Percentiles rank a stretch among this genome's conserved stretches.
Conservation (phyloP, 371 early-diverging fungal species). For the Capniomyces stellatus region DNA sequence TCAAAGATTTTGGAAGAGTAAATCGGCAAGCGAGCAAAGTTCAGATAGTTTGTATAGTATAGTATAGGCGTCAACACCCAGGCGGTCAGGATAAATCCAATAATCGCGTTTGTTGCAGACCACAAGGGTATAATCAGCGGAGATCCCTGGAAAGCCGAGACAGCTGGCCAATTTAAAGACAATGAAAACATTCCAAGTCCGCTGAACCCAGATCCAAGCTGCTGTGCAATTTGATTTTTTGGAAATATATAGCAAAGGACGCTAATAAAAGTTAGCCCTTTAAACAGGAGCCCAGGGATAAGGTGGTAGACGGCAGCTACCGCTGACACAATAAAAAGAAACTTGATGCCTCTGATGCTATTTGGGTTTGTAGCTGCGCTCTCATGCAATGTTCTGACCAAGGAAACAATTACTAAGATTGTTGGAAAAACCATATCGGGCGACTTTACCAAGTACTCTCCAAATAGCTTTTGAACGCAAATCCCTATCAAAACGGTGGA, state of each 20-base stretch:
- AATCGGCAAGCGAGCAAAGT: constrained; percentile 30
- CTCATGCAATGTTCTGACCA: constrained; percentile 19
- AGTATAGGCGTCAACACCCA: constrained; percentile 58
- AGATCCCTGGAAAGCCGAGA: constrained; percentile 34
- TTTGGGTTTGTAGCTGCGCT: background rate
- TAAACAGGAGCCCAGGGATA: constrained; percentile 63
- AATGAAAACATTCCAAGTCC: constrained; percentile 53
- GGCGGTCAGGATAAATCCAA: constrained; percentile 41
- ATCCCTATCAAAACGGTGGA: constrained; percentile 50
- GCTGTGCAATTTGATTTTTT: constrained; percentile 31
- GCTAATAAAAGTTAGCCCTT: constrained; percentile 44
- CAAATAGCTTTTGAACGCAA: constrained; percentile 50
- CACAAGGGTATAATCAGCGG: constrained; percentile 52
- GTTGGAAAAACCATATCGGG: constrained; percentile 63
- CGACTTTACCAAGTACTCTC: constrained; percentile 50
- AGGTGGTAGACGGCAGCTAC: constrained; percentile 40
- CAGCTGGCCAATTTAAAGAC: constrained; percentile 60
- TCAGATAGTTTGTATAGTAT: constrained; percentile 47
- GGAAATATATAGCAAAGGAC: constrained; percentile 52
- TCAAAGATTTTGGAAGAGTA: constrained; percentile 19
- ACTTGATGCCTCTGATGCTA: constrained; percentile 19
- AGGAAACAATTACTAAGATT: constrained; percentile 38
- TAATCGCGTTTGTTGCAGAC: constrained; percentile 47
- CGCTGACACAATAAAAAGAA: constrained; percentile 40
- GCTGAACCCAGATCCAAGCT: constrained; percentile 38